Evolutionary conservation across 2,329 filamentous ascomycete genomes (phyloP).

Genomic region (Pseudogymnoascus sp.): DNA sequence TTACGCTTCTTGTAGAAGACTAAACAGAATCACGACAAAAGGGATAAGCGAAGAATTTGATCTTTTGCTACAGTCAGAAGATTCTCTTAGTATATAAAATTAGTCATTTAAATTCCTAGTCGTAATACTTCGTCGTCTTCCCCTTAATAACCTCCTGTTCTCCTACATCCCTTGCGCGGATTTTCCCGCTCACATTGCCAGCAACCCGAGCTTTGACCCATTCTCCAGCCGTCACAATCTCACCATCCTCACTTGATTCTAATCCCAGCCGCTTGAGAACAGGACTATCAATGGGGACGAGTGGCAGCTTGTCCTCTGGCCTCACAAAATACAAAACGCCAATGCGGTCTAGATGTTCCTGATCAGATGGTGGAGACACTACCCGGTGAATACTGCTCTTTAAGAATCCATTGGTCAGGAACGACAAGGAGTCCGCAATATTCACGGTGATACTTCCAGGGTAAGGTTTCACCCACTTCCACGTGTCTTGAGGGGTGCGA

Average conservation of each 20-base stretch:
- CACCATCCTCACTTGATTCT: slow-evolving; percentile 21
- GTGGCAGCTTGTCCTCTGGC: slow-evolving; percentile 15
- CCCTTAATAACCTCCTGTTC: background rate
- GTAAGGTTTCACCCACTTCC: no score
- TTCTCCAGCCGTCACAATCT: slow-evolving; percentile 35
- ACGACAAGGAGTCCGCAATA: no score
- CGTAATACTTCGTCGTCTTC: background rate
- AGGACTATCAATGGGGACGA: slow-evolving; percentile 22
- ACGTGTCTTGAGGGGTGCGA: no score
- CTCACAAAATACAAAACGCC: slow-evolving; percentile 37
- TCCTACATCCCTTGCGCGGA: background rate
- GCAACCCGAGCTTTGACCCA: slow-evolving; percentile 31
- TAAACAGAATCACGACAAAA: background rate
- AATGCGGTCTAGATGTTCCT: no score
- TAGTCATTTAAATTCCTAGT: background rate
- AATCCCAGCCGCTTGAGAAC: slow-evolving; percentile 23
- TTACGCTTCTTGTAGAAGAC: background rate
- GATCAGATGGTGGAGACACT: no score
- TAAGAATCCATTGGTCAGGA: no score
- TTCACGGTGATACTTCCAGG: no score
- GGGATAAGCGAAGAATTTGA: background rate
- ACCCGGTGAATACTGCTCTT: no score
- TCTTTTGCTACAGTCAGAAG: background rate
- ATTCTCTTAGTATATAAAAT: background rate
- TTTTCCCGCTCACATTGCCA: background rate